A percentile compares a stretch with the other conserved stretches of the same genome.
Conservation (phyloP, 495 filamentous ascomycete genomes). For the Tuber brumale region DNA sequence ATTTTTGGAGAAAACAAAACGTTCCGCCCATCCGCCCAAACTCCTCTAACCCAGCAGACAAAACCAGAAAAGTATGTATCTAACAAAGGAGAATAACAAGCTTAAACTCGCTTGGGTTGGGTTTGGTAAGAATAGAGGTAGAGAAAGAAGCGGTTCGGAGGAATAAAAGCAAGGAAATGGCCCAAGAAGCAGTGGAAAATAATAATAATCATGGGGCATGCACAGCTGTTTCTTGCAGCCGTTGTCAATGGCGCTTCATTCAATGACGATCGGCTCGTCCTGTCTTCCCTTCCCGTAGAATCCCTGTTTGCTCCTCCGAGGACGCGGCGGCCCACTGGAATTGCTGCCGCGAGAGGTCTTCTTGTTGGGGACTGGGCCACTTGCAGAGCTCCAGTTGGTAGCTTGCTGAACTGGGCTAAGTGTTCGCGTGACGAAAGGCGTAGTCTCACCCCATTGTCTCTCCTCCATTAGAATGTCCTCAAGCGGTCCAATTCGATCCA, state of each 20-base stretch:
- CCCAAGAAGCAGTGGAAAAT: neutral
- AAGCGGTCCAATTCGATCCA: slow-evolving; percentile 43
- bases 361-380: neutral
- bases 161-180: neutral
- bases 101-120: neutral
- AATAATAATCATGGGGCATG: neutral
- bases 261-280: neutral
- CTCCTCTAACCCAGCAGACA: neutral
- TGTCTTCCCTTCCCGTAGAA: neutral
- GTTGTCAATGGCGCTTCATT: neutral
- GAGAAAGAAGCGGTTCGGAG: neutral
- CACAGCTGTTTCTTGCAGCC: neutral
- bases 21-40: neutral
- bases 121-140: neutral
- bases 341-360: neutral
- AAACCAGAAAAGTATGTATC: neutral
- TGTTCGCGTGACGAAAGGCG: neutral
- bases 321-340: neutral
- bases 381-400: neutral
- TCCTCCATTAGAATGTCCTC: slow-evolving; percentile 13
- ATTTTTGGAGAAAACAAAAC: neutral
- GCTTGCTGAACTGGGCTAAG: neutral
- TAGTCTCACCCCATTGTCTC: neutral
- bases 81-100: slow-evolving; percentile 8
- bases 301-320: neutral